These are phyloP conservation scores for Gastrolobium bilobum DNA, from an alignment of 306 rosid species.

Conservation along the genomic window DNA sequence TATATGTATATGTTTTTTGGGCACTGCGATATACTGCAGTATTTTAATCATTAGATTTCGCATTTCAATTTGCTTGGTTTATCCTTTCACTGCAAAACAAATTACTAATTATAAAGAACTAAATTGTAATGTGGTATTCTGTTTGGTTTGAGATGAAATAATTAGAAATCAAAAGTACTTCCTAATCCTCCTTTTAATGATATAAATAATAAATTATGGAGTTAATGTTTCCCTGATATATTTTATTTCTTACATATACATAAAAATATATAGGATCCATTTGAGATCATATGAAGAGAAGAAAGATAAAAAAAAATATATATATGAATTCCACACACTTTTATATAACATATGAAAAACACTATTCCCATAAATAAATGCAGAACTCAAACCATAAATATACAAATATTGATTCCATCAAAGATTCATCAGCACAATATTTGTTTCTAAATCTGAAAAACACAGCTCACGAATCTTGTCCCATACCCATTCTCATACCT, in stretches of 20 bases:
- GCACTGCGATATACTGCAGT: neutral
- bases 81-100: conserved; percentile 10
- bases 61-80: conserved; percentile 19
- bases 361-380: neutral
- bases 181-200: neutral
- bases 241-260: no score
- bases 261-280: no score
- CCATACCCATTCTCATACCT: conserved; percentile 51
- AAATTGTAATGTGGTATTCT: neutral
- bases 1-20: neutral
- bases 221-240: no score
- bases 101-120: conserved; percentile 14
- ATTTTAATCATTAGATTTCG: conserved; percentile 38
- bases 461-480: conserved; percentile 36
- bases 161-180: conserved; percentile 19
- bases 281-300: no score
- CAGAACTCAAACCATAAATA: conserved; percentile 15
- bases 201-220: neutral
- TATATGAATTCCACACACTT: no score
- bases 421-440: conserved; percentile 37
- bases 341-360: no score
- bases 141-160: conserved; percentile 25
- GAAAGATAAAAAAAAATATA: no score
- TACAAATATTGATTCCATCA: conserved; percentile 35
- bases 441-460: conserved; percentile 43